Percentiles rank a stretch among this genome's conserved stretches.
Conservation (phyloP, 2,329 filamentous ascomycete species). For the Orbilia oligospora region DNA sequence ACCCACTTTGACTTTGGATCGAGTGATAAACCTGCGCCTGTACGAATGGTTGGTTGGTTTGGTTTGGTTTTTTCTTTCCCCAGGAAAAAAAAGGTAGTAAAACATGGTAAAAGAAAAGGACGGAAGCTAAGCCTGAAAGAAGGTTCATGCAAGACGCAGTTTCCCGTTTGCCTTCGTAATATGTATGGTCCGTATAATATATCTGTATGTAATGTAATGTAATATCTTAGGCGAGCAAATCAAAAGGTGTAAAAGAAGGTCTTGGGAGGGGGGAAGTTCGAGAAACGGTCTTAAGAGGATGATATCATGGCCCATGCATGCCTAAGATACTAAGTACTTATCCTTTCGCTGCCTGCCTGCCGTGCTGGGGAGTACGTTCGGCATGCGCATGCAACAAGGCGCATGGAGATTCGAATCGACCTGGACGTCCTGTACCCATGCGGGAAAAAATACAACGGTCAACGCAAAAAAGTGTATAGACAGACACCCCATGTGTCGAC, state of each 20-base stretch:
- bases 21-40: constrained; percentile 34
- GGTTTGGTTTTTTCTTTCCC: not conserved
- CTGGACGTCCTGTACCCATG: not conserved
- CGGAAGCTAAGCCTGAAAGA: constrained; percentile 26
- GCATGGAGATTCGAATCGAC: too few relatives aligned
- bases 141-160: constrained; percentile 56
- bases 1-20: not conserved
- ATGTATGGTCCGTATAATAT: not conserved
- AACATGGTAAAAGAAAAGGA: constrained; percentile 35
- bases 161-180: constrained; percentile 23
- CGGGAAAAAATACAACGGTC: not conserved
- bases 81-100: not conserved
- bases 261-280: constrained; percentile 3
- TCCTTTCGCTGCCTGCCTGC: not conserved
- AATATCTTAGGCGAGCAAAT: constrained; percentile 44
- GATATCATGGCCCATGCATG: not conserved
- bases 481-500: not conserved
- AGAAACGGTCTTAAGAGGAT: not conserved
- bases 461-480: not conserved
- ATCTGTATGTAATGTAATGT: too few relatives aligned
- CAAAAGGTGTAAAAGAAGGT: not conserved
- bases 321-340: not conserved
- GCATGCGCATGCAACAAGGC: not conserved
- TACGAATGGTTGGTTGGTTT: constrained; percentile 22
- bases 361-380: not conserved